Evolutionary conservation across 306 rosid genomes (phyloP).

Genomic region (Vigna radiata): DNA sequence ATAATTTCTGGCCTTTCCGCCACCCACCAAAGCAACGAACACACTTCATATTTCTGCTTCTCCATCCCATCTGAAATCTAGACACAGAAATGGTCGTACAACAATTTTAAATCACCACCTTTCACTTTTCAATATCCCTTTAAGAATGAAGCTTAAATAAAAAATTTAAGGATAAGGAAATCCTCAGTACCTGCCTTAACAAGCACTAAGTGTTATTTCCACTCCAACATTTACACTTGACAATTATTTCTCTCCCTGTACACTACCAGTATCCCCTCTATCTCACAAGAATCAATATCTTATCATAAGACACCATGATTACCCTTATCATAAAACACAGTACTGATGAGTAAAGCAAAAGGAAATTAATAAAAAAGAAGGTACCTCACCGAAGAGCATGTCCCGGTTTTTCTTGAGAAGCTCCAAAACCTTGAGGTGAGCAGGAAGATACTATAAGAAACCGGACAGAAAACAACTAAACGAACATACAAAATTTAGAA

Average conservation of each 20-base stretch:
- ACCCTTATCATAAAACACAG: slow-evolving; percentile 27
- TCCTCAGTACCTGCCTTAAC: background rate
- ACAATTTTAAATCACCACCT: slow-evolving; percentile 9
- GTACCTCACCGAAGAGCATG: slow-evolving; percentile 90
- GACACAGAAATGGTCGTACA: background rate
- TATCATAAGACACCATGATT: background rate
- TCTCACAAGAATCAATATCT: background rate
- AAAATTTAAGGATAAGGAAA: background rate
- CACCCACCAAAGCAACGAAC: background rate
- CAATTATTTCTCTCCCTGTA: background rate
- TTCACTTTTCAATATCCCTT: background rate
- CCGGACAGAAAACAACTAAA: background rate
- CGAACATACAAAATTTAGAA: background rate
- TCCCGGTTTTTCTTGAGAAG: slow-evolving; percentile 88
- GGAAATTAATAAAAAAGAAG: background rate
- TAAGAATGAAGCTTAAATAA: background rate
- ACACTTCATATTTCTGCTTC: slow-evolving; percentile 1
- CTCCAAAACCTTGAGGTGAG: slow-evolving; percentile 67
- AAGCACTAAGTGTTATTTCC: background rate
- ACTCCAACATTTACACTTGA: background rate
- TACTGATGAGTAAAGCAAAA: background rate
- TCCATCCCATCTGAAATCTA: background rate
- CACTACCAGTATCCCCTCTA: background rate
- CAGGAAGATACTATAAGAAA: slow-evolving; percentile 6
- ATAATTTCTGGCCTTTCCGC: background rate